A percentile compares a stretch with the other conserved stretches of the same genome.
These are phyloP conservation scores for Globisporangium middletonii DNA, from an alignment of 352 stramenopile genomes.

Conservation along the genomic window DNA sequence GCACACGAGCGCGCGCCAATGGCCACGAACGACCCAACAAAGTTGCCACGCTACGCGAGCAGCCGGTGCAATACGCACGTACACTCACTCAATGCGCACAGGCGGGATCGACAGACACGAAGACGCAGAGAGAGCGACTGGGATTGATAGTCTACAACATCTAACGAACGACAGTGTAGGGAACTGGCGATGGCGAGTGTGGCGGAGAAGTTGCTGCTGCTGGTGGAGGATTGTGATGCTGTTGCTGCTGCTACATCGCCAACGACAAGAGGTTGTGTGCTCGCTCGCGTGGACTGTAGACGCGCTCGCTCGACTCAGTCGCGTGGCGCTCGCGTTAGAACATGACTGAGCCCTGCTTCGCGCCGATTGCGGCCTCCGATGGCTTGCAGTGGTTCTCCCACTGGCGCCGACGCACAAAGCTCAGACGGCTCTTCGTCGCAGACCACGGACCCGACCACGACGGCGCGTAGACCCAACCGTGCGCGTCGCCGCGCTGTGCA, in stretches of 20 bases:
- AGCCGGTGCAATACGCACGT: neutral
- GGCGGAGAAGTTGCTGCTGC: neutral
- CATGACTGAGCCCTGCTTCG: slow-evolving; percentile 18
- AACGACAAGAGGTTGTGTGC: too few relatives aligned
- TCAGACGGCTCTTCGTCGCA: slow-evolving; percentile 37
- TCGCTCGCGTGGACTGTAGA: neutral
- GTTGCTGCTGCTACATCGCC: too few relatives aligned
- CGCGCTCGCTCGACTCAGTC: neutral
- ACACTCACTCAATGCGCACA: neutral
- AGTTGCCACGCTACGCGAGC: neutral
- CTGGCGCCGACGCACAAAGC: slow-evolving; percentile 56
- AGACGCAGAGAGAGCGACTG: too few relatives aligned
- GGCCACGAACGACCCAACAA: neutral
- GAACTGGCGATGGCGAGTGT: neutral
- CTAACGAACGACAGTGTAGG: neutral
- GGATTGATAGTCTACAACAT: slow-evolving; percentile 1
- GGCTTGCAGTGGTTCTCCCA: slow-evolving; percentile 64
- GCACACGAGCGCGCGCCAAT: neutral
- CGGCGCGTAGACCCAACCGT: slow-evolving; percentile 66
- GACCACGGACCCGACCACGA: slow-evolving; percentile 57
- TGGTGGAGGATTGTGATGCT: too few relatives aligned
- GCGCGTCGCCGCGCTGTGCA: slow-evolving; percentile 33
- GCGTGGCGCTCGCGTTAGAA: slow-evolving; percentile 15
- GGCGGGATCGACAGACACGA: neutral
- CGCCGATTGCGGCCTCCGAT: slow-evolving; percentile 3